Evolutionary conservation across 2,329 filamentous ascomycete species (phyloP).

Genomic region (Waltergamsia citrina): DNA sequence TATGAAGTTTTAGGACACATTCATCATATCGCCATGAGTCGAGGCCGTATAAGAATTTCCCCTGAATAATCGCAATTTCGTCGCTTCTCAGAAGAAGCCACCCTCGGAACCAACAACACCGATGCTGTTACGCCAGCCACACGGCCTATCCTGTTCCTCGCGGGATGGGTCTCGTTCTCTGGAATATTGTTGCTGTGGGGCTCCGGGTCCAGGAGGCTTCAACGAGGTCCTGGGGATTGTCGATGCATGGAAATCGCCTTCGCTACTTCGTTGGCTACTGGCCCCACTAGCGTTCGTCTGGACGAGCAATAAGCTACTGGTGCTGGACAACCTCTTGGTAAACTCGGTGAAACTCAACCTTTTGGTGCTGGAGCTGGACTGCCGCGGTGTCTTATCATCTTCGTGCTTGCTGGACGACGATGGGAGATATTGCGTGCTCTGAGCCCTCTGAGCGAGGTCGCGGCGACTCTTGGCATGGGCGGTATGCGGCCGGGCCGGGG

Average conservation of each 20-base stretch:
- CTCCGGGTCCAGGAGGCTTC: constrained; percentile 25
- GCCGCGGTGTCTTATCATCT: constrained; percentile 21
- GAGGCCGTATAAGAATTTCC: background rate
- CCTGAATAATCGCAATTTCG: background rate
- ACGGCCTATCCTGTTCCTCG: constrained; percentile 32
- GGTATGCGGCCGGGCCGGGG: constrained; percentile 39
- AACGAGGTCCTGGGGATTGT: constrained; percentile 25
- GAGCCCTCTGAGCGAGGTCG: constrained; percentile 29
- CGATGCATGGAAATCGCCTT: constrained; percentile 8
- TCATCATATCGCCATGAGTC: no score
- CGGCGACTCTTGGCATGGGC: constrained; percentile 40
- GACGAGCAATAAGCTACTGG: constrained; percentile 48
- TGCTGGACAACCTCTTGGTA: constrained; percentile 50
- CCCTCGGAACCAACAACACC: constrained; percentile 44
- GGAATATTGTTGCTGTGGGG: constrained; percentile 39
- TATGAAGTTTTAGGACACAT: no score
- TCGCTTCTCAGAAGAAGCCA: constrained; percentile 38
- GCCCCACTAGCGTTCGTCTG: constrained; percentile 43
- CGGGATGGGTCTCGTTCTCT: constrained; percentile 22
- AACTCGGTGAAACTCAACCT: constrained; percentile 53
- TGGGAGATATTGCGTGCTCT: constrained; percentile 36
- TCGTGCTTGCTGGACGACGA: constrained; percentile 2
- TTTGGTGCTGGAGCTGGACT: constrained; percentile 45
- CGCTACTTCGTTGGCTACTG: constrained; percentile 34
- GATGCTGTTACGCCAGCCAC: constrained; percentile 47